Percentiles rank a stretch among this genome's conserved stretches.
These are phyloP conservation scores for Bipolaris zeicola DNA, from an alignment of 2,329 filamentous ascomycete genomes.

Conservation along the genomic window DNA sequence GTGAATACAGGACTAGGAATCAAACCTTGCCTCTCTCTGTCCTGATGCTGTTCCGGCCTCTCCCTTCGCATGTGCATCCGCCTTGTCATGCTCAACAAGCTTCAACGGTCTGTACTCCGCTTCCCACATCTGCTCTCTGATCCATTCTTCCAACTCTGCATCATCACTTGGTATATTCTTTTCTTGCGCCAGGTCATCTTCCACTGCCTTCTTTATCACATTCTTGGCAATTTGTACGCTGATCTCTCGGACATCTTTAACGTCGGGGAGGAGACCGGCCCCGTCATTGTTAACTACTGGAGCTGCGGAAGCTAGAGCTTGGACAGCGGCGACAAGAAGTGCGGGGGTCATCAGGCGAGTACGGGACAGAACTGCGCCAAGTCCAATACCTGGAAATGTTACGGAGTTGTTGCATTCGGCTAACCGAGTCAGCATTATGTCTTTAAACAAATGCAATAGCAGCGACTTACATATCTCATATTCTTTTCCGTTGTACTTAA, in stretches of 20 bases:
- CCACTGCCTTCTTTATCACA: conserved; percentile 73
- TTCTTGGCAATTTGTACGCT: conserved; percentile 77
- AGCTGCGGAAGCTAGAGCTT: conserved; percentile 71
- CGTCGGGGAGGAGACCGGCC: conserved; percentile 73
- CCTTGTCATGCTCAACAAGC: conserved; percentile 58
- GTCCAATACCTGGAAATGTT: conserved; percentile 83
- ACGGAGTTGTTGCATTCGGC: conserved; percentile 91
- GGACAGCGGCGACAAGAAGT: conserved; percentile 81
- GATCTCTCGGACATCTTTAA: conserved; percentile 73
- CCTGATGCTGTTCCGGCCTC: conserved; percentile 55
- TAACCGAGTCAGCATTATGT: neutral
- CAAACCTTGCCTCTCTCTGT: conserved; percentile 27
- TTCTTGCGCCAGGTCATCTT: conserved; percentile 70
- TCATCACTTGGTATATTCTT: conserved; percentile 66
- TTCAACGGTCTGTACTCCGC: conserved; percentile 69
- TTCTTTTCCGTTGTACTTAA: conserved; percentile 62
- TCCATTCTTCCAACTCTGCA: conserved; percentile 69
- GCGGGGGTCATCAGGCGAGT: conserved; percentile 70
- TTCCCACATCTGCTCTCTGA: conserved; percentile 80
- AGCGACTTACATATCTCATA: conserved; percentile 58
- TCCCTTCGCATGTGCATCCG: conserved; percentile 64
- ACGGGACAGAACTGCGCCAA: conserved; percentile 75
- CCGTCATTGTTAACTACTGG: conserved; percentile 71
- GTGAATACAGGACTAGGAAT: neutral
- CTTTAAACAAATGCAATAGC: neutral